A percentile compares a stretch with the other conserved stretches of the same genome.
phyloP scores from a whole-genome alignment of 106 monocot genomes.

The Dioscorea zingiberensis region DNA sequence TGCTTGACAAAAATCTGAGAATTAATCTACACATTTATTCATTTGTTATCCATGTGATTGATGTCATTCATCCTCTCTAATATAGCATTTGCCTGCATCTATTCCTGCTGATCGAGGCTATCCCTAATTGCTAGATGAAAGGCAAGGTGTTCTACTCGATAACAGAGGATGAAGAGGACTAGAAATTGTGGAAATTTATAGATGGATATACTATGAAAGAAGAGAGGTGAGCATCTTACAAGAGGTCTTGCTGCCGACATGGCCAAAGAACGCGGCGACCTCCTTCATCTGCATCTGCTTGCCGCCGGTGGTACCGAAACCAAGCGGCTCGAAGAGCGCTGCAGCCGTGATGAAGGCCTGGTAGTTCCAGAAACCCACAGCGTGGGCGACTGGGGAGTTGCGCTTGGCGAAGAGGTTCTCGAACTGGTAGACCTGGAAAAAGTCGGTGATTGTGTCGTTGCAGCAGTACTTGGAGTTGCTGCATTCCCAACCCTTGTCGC shows the following conservation, averaged over 20 bases:
- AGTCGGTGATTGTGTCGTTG: slow-evolving; percentile 80
- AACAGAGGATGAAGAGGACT: too few species aligned
- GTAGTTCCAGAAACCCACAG: slow-evolving; percentile 90
- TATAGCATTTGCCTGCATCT: too few species aligned
- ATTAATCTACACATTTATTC: too few species aligned
- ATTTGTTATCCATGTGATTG: too few species aligned
- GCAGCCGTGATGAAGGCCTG: slow-evolving; percentile 92
- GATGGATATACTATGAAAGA: too few species aligned
- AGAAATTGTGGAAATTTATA: too few species aligned
- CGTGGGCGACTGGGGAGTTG: slow-evolving; percentile 83
- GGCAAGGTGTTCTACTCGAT: too few species aligned
- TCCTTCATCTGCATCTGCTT: slow-evolving; percentile 80
- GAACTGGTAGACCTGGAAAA: slow-evolving; percentile 92
- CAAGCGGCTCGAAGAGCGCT: slow-evolving; percentile 69
- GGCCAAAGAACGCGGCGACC: slow-evolving; percentile 90
- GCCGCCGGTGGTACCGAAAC: slow-evolving; percentile 94
- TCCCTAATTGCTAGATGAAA: too few species aligned
- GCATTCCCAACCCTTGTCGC: slow-evolving; percentile 98
- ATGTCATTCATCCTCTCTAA: too few species aligned
- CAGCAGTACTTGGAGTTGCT: slow-evolving; percentile 73
- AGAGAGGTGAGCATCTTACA: slow-evolving; percentile 28
- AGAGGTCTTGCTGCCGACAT: slow-evolving; percentile 87
- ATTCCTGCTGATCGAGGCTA: too few species aligned
- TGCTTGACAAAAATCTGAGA: too few species aligned
- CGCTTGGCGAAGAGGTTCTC: slow-evolving; percentile 93